phyloP scores from a whole-genome alignment of 345 rosid species.

The Turnera subulata region DNA sequence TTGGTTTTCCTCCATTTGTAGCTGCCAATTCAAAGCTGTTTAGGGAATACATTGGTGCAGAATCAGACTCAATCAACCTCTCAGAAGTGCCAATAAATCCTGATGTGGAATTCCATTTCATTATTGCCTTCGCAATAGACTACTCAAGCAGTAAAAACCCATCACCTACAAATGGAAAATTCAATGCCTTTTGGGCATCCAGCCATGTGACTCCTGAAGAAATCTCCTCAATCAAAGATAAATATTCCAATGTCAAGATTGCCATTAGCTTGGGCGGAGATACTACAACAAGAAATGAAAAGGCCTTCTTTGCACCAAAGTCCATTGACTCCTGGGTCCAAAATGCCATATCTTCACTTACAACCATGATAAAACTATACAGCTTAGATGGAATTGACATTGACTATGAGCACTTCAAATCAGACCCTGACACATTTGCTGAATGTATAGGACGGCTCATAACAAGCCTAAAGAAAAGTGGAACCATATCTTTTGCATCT shows the following conservation, averaged over 20 bases:
- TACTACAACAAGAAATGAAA: no score
- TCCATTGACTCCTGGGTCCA: slow-evolving; percentile 6
- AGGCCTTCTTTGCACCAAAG: slow-evolving; percentile 2
- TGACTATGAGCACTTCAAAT: slow-evolving; percentile 9
- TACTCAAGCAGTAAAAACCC: neutral
- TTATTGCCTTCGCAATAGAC: slow-evolving; percentile 5
- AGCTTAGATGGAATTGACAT: slow-evolving; percentile 8
- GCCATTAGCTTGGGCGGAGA: slow-evolving; percentile 5
- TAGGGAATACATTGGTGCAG: slow-evolving; percentile 1
- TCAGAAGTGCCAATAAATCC: neutral
- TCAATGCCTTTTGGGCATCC: slow-evolving; percentile 2
- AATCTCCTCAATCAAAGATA: slow-evolving; percentile 1
- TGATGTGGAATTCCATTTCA: slow-evolving; percentile 5
- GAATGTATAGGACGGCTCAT: slow-evolving; percentile 5
- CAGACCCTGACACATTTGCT: neutral
- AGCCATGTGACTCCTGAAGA: neutral
- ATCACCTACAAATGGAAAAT: slow-evolving; percentile 8
- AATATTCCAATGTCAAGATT: neutral
- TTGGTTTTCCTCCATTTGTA: no score
- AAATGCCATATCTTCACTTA: slow-evolving; percentile 6
- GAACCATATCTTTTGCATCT: slow-evolving; percentile 8
- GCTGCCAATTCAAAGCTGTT: no score
- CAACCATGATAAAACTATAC: neutral
- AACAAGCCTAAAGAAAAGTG: neutral
- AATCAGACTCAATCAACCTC: neutral